phyloP scores from a whole-genome alignment of 306 rosid genomes.

The Vigna hirtella region DNA sequence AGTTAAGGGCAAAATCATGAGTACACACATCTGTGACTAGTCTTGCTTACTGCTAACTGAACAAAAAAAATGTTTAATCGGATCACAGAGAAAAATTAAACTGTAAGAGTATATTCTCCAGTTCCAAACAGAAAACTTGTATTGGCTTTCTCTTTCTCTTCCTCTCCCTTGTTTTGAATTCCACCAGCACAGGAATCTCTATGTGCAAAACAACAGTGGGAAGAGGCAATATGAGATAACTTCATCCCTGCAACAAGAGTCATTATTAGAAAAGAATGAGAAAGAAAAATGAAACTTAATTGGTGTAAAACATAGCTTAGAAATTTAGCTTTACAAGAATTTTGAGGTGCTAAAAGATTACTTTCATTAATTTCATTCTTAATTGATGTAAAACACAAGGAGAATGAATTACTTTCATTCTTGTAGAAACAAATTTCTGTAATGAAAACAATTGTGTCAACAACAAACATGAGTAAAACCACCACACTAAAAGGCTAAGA shows the following conservation, averaged over 20 bases:
- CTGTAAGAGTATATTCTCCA: slow-evolving; percentile 80
- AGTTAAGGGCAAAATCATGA: too few species aligned
- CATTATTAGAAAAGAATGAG: neutral
- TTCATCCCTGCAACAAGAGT: slow-evolving; percentile 34
- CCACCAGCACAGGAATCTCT: slow-evolving; percentile 71
- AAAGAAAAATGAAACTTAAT: neutral
- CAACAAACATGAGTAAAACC: slow-evolving; percentile 21
- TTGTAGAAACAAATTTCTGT: slow-evolving; percentile 2
- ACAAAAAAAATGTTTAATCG: too few species aligned
- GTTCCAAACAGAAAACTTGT: slow-evolving; percentile 74
- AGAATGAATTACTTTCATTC: neutral
- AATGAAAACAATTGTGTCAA: slow-evolving; percentile 14
- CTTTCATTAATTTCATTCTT: too few species aligned
- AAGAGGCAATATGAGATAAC: slow-evolving; percentile 32
- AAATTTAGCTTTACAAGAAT: neutral
- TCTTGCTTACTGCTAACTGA: too few species aligned
- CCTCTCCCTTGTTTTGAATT: slow-evolving; percentile 60
- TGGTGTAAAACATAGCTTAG: neutral
- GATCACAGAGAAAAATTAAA: too few species aligned
- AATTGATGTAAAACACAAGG: slow-evolving; percentile 7
- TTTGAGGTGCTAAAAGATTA: too few species aligned
- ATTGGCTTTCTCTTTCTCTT: slow-evolving; percentile 69
- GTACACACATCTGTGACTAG: too few species aligned
- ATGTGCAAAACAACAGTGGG: slow-evolving; percentile 57
- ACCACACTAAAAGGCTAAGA: neutral